These are phyloP conservation scores for Albatrellus ellisii DNA, from an alignment of 768 basidiomycete genomes.

Conservation along the genomic window DNA sequence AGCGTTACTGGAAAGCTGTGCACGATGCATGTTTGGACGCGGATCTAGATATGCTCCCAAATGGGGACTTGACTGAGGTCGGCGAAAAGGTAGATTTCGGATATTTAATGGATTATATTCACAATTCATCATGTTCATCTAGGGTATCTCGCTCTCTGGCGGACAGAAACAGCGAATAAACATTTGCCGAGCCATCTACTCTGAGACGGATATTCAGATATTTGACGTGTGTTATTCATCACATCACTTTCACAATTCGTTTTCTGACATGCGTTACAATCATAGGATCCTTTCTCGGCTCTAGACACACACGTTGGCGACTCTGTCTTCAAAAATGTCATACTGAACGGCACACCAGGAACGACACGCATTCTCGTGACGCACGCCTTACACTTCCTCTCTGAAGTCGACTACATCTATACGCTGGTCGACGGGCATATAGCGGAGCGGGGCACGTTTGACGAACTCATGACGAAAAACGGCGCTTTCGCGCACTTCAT, in stretches of 20 bases:
- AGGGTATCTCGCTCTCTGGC: constrained; percentile 81
- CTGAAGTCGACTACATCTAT: constrained; percentile 77
- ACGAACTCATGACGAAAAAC: constrained; percentile 47
- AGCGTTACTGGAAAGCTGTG: constrained; percentile 72
- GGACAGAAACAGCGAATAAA: constrained; percentile 75
- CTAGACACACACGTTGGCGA: constrained; percentile 90
- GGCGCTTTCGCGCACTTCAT: constrained; percentile 40
- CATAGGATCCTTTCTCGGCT: constrained; percentile 79
- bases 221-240: constrained; percentile 41
- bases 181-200: constrained; percentile 81
- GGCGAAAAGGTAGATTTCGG: constrained; percentile 41
- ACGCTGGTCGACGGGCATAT: constrained; percentile 67
- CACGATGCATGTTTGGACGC: constrained; percentile 66
- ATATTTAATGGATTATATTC: not conserved
- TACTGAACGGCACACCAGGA: constrained; percentile 43
- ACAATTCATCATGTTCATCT: not conserved
- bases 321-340: constrained; percentile 73
- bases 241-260: not conserved
- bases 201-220: constrained; percentile 73
- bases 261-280: too few relatives aligned
- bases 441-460: constrained; percentile 69
- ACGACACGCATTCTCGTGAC: constrained; percentile 88
- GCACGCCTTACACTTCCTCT: constrained; percentile 83
- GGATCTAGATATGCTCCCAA: constrained; percentile 64
- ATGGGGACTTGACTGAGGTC: constrained; percentile 76